Conservation (phyloP, 441 rosid species). For the Bocquillonia castaneifolia region DNA sequence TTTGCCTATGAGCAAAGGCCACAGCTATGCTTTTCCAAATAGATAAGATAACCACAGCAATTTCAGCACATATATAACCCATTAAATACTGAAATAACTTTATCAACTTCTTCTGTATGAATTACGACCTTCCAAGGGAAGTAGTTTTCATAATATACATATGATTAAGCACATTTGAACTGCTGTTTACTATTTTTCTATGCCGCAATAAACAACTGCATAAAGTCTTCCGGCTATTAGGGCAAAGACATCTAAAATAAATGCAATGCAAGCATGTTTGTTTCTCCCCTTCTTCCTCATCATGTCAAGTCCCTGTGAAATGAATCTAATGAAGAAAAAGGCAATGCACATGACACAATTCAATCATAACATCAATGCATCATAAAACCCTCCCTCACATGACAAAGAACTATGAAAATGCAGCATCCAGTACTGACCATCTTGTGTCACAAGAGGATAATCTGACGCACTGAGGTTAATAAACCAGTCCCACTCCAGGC, state of each 20-base stretch:
- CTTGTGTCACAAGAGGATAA: slow-evolving; percentile 90
- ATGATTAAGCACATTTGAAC: neutral
- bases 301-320: neutral
- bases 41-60: neutral
- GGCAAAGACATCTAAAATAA: neutral
- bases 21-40: neutral
- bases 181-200: too few relatives aligned
- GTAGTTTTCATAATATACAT: too few relatives aligned
- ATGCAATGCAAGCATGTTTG: neutral
- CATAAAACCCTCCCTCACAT: neutral
- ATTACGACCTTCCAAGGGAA: neutral
- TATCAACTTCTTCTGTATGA: neutral
- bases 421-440: slow-evolving; percentile 52
- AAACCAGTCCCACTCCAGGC: slow-evolving; percentile 95
- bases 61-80: neutral
- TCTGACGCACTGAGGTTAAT: slow-evolving; percentile 92
- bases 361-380: neutral
- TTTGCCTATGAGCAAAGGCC: neutral
- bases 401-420: neutral
- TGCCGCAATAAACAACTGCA: neutral
- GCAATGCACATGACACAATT: neutral
- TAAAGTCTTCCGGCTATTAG: neutral
- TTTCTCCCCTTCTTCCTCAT: neutral
- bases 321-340: too few relatives aligned
- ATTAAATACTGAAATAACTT: neutral